Evolutionary conservation across 441 rosid species (phyloP), one percentile per base, ranked within the genome.

Genomic region (Theobroma grandiflorum): DNA sequence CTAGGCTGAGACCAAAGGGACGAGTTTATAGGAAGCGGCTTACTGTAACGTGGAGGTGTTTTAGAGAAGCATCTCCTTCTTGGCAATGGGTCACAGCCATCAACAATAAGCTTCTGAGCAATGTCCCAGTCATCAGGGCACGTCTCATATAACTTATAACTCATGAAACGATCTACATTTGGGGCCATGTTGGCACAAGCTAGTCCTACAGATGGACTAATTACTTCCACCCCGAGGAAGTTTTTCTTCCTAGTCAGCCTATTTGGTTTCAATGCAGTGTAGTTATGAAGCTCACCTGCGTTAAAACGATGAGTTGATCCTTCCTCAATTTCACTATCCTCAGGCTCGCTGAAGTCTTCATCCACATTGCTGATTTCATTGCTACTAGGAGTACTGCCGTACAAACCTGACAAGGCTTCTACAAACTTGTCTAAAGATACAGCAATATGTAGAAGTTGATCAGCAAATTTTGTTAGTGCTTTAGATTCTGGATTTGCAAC

Each of bases 81-180:
- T 33, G 95, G 90, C 74, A 90, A 70, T 52, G 91, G 92, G 40
- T 91, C 89, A 9, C 90, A 88, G 63, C 93, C 93, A 35, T 70
- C 66, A 43, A 74, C 47, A 18, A 90, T 82, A 33, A 91, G 90
- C 84, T 87, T 89, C 80, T 83, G 86, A 75, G 88, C 92, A 35
- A 82, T 75, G 80, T 85, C 80, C 81, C 82, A 82, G 52, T 90
- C 93, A 74, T 88, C 91, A 8, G 91, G 90, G 74, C 95, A 89
- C 78, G 42, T 78, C 5, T 72, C 85, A 43, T 82, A 84, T 52
- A 79, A 49, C 58, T 86, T 86, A 84, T 84, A 87, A 72, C 58
- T 77, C 88, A 87, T 87, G 84, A 82, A 88, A 18, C 84, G 86
- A 18, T 87, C 87, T 8, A 87, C 58, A 9, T 53, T 63, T 15